These are phyloP conservation scores for Tricholoma sp. DNA, from an alignment of 768 basidiomycete genomes.

Conservation along the genomic window DNA sequence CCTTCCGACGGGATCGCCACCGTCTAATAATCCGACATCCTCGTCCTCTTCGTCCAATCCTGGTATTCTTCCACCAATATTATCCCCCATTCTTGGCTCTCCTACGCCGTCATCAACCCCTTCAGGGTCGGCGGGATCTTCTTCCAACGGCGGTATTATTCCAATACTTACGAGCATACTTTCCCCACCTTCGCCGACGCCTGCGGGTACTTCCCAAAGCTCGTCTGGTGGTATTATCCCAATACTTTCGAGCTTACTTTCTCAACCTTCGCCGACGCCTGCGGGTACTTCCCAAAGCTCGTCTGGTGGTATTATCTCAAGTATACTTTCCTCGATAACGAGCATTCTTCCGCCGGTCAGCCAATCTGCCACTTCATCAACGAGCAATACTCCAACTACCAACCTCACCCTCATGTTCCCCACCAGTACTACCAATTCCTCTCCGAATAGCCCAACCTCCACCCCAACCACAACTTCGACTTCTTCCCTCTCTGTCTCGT, in stretches of 20 bases:
- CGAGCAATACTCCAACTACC: conserved; percentile 1
- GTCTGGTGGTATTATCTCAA: not conserved
- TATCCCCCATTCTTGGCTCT: no score
- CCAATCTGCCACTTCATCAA: not conserved
- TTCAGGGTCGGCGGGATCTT: no score
- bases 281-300: not conserved
- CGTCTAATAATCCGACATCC: no score
- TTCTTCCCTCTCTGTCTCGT: conserved; percentile 27
- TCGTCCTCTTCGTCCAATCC: no score
- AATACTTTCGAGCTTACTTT: not conserved
- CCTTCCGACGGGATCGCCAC: no score
- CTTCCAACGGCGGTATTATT: not conserved
- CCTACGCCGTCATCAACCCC: no score
- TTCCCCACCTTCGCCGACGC: not conserved
- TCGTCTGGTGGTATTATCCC: not conserved
- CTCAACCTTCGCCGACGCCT: not conserved
- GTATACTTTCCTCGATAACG: not conserved
- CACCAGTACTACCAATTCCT: not conserved
- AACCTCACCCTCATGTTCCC: conserved; percentile 16
- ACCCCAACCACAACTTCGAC: conserved; percentile 5
- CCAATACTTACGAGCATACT: not conserved
- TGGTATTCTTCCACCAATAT: no score
- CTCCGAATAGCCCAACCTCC: not conserved
- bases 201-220: not conserved
- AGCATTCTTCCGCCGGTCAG: not conserved